Percentiles rank a stretch among this genome's conserved stretches.
Conservation (phyloP, 225 moss, liverwort and hornwort genomes). For the Rhytidiadelphus loreus region DNA sequence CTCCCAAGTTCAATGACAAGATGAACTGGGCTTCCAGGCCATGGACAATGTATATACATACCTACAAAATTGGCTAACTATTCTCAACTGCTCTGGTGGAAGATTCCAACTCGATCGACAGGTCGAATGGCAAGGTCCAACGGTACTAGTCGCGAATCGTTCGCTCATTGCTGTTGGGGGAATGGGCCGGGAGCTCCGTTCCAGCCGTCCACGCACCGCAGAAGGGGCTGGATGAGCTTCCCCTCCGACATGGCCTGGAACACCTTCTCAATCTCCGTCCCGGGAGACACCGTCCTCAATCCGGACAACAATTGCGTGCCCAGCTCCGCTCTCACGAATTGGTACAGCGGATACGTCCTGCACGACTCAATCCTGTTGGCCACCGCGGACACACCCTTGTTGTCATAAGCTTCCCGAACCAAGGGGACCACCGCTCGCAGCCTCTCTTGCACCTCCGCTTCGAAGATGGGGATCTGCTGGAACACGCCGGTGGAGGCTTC, state of each 20-base stretch:
- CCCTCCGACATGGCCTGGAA: background rate
- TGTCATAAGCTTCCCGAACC: constrained; percentile 2
- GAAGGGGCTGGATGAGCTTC: background rate
- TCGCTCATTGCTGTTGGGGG: background rate
- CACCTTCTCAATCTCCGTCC: background rate
- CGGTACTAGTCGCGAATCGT: no score
- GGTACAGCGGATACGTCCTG: background rate
- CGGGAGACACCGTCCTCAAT: background rate
- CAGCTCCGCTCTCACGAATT: no score
- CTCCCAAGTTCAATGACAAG: background rate
- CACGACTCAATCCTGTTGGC: background rate
- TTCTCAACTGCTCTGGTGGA: no score
- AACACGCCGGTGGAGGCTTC: background rate
- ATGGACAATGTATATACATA: background rate
- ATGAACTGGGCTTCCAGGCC: background rate
- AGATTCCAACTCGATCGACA: background rate
- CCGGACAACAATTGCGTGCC: background rate
- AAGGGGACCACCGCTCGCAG: background rate
- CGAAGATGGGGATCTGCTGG: background rate
- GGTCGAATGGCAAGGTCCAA: background rate
- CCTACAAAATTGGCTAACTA: background rate
- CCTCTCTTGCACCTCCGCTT: background rate
- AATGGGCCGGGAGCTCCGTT: background rate
- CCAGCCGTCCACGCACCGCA: background rate
- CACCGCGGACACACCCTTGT: background rate